These are phyloP conservation scores for Coprinopsis sp. DNA, from an alignment of 768 basidiomycete genomes.

Conservation along the genomic window DNA sequence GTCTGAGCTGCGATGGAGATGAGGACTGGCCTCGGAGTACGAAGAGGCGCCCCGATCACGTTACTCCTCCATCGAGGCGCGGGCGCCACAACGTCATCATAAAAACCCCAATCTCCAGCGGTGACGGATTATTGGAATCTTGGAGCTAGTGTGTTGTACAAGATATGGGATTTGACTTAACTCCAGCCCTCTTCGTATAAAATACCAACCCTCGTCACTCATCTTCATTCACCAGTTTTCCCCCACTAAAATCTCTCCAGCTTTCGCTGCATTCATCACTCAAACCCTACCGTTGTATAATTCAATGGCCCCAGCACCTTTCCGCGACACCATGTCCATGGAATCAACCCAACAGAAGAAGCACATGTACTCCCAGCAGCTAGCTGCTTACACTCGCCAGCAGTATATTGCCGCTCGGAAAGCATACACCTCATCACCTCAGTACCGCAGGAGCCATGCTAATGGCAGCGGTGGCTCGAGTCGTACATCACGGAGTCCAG, in stretches of 20 bases:
- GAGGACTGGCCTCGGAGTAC: not conserved
- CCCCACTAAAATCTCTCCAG: no score
- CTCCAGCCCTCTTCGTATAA: no score
- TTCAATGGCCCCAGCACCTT: not conserved
- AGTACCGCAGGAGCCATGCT: no score
- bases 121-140: not conserved
- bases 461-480: no score
- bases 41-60: constrained; percentile 1
- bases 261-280: no score
- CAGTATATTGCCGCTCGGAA: constrained; percentile 34
- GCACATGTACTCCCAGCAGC: constrained; percentile 33
- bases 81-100: constrained; percentile 3
- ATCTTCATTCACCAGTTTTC: no score
- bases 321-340: constrained; percentile 13
- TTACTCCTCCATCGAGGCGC: not conserved
- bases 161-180: no score
- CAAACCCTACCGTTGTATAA: no score
- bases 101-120: not conserved
- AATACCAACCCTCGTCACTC: no score
- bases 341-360: constrained; percentile 34
- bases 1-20: not conserved
- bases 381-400: constrained; percentile 38
- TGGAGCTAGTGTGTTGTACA: not conserved
- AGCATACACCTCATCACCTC: no score
- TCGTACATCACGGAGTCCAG: no score